phyloP scores from a whole-genome alignment of 2,329 filamentous ascomycete genomes.

The Curvularia spicifera region DNA sequence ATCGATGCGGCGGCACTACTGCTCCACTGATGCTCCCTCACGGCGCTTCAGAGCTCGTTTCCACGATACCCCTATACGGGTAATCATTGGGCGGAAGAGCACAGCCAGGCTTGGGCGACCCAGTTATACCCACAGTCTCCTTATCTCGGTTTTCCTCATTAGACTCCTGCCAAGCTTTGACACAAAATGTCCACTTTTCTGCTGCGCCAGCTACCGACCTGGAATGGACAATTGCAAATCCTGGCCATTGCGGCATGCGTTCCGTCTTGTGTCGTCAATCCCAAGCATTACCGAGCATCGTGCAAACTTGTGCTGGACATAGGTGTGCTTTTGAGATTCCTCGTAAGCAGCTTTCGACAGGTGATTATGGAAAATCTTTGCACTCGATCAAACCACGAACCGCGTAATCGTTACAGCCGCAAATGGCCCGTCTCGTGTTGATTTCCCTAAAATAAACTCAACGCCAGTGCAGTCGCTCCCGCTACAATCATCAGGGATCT shows the following conservation, averaged over 20 bases:
- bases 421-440: conserved; percentile 19
- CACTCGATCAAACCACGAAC: conserved; percentile 21
- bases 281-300: conserved; percentile 15
- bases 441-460: conserved; percentile 26
- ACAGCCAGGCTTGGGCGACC: conserved; percentile 36
- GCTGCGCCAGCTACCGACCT: conserved; percentile 27
- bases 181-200: conserved; percentile 42
- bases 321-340: conserved; percentile 5
- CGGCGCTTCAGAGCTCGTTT: conserved; percentile 15
- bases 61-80: conserved; percentile 29
- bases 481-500: conserved; percentile 27
- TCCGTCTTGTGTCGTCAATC: conserved; percentile 34
- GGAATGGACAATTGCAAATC: conserved; percentile 35
- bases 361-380: conserved; percentile 12
- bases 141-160: conserved; percentile 44
- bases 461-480: conserved; percentile 38
- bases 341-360: conserved; percentile 10
- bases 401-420: conserved; percentile 17
- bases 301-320: conserved; percentile 8
- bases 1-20: conserved; percentile 12
- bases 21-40: conserved; percentile 25
- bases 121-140: conserved; percentile 44
- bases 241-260: conserved; percentile 24
- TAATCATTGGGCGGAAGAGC: conserved; percentile 39
- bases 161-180: conserved; percentile 32